phyloP scores from a whole-genome alignment of 2,329 filamentous ascomycete genomes.

The Sphaceloma murrayae region DNA sequence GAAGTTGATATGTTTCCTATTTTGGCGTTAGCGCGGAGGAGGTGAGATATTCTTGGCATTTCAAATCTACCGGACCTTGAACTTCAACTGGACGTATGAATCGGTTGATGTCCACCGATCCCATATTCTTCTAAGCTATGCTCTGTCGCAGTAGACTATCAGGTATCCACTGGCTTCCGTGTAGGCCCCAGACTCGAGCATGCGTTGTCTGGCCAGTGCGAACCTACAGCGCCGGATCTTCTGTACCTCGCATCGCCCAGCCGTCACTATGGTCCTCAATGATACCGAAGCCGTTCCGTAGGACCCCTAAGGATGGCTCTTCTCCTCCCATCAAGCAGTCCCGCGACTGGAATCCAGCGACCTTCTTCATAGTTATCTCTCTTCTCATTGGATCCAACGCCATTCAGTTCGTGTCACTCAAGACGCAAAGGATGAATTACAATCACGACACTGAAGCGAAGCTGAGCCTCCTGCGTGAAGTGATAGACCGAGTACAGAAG shows the following conservation, averaged over 20 bases:
- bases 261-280: slow-evolving; percentile 31
- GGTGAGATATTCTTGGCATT: slow-evolving; percentile 10
- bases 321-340: slow-evolving; percentile 20
- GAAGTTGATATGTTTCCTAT: slow-evolving; percentile 14
- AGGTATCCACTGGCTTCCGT: no score
- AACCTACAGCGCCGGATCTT: slow-evolving; percentile 11
- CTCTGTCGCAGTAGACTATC: no score
- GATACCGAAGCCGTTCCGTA: slow-evolving; percentile 28
- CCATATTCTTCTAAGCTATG: not conserved
- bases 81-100: no score
- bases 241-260: slow-evolving; percentile 27
- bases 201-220: not conserved
- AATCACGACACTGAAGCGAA: slow-evolving; percentile 68
- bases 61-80: no score
- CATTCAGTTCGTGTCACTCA: slow-evolving; percentile 79
- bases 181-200: not conserved
- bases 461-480: slow-evolving; percentile 65
- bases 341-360: slow-evolving; percentile 46
- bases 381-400: slow-evolving; percentile 89
- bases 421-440: slow-evolving; percentile 63
- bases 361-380: slow-evolving; percentile 57
- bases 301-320: slow-evolving; percentile 19
- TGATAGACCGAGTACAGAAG: slow-evolving; percentile 58
- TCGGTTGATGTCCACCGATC: no score
- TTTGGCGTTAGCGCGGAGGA: slow-evolving; percentile 2